Evolutionary conservation across 2,329 filamentous ascomycete species (phyloP), one percentile per base, ranked within the genome.

Genomic region (Xylariaceae sp.): DNA sequence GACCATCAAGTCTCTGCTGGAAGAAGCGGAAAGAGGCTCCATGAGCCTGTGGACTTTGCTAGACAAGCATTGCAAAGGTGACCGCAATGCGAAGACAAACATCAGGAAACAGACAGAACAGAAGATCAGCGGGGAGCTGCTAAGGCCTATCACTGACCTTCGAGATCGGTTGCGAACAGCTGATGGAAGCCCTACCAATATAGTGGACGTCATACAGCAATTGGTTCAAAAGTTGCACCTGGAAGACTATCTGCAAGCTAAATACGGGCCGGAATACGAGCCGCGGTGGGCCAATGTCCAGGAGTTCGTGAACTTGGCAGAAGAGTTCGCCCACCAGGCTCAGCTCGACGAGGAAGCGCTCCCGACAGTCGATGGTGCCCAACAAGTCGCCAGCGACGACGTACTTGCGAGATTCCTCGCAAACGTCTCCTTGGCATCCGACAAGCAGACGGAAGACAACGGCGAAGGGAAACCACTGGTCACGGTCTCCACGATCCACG

Each of bases 401-500:
- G 50, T 70, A 4, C 67, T 95, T 1, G 78, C 83, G 3, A 75
- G 75, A 9, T 96, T 96, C 47, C 67, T 98, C n/a, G 80, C 87
- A 9, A 95, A 94, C 47, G 80, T 95, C 9, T 79, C 87, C 1
- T 64, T 98, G n/a, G 83, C 86, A 3, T 81, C 86, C 0, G 86
- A 93, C 42, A 73, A 80, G 0, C 80, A 86, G 46, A 75, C 74
- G 13, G 72, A 77, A 16, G 70, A 75, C 8, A 67, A 71, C 3
- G 66, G 68, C 15, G 69, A 74, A 33, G 66, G 66, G 18, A 72
- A 68, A 18, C 66, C 74, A 2, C 69, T 84, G 46, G 76, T 96
- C 14, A 95, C 89, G 0, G 86, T 98, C 16, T 95, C 88, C 5
- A 98, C 90, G 0, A 95, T 98, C 9, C 90, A 98, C 55, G 88